phyloP scores from a whole-genome alignment of 1,284 basidiomycete species.

The Boletellus dicymbophilus region DNA sequence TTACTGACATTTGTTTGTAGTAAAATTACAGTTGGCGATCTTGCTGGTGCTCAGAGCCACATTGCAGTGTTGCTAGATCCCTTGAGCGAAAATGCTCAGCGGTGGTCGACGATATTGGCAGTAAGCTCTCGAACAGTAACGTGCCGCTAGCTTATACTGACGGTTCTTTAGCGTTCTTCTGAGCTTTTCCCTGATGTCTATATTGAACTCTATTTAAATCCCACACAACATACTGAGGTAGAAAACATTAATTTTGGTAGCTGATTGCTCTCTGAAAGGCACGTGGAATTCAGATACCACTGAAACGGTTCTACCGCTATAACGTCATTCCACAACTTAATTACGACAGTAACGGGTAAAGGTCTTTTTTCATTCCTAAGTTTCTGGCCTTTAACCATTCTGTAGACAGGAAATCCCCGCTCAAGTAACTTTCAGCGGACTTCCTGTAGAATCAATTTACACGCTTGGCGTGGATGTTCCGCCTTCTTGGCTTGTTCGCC shows the following conservation, averaged over 20 bases:
- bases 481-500: slow-evolving; percentile 90
- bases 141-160: background rate
- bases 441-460: slow-evolving; percentile 77
- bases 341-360: slow-evolving; percentile 78
- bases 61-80: slow-evolving; percentile 85
- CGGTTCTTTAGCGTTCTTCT: slow-evolving; percentile 12
- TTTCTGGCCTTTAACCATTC: background rate
- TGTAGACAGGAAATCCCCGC: slow-evolving; percentile 55
- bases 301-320: slow-evolving; percentile 95
- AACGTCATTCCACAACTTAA: slow-evolving; percentile 57
- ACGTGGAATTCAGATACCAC: slow-evolving; percentile 60
- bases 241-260: slow-evolving; percentile 9
- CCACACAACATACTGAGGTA: slow-evolving; percentile 67
- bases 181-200: slow-evolving; percentile 62
- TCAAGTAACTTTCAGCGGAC: slow-evolving; percentile 50
- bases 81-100: slow-evolving; percentile 81
- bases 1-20: slow-evolving; percentile 37
- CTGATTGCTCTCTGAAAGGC: background rate
- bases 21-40: slow-evolving; percentile 71
- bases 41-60: slow-evolving; percentile 66
- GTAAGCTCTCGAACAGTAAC: slow-evolving; percentile 37
- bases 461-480: slow-evolving; percentile 92
- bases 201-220: slow-evolving; percentile 79
- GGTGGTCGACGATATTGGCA: slow-evolving; percentile 79
- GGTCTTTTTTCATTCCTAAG: background rate